phyloP scores from a whole-genome alignment of 75 land plant genomes.

The Cryptomeria japonica region DNA sequence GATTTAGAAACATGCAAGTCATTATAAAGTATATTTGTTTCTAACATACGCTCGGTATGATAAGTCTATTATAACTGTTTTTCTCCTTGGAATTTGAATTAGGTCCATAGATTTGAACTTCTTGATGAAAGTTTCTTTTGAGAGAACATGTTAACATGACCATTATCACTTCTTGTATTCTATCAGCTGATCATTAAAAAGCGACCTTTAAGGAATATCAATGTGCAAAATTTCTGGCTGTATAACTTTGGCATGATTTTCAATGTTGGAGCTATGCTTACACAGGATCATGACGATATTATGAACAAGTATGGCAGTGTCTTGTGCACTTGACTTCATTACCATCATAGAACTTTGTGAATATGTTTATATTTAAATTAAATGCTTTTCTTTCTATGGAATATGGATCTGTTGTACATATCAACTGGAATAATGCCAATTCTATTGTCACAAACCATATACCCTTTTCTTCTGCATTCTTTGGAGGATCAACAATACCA shows the following conservation, averaged over 20 bases:
- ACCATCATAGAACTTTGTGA: background rate
- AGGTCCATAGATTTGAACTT: too few relatives aligned
- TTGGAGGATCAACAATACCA: background rate
- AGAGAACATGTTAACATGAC: too few relatives aligned
- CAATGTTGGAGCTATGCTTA: conserved; percentile 67
- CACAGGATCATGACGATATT: conserved; percentile 81
- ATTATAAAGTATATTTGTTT: too few relatives aligned
- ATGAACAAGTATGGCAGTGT: conserved; percentile 49
- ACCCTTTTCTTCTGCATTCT: background rate
- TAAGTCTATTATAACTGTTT: too few relatives aligned
- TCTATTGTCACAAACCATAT: background rate
- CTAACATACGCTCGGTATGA: too few relatives aligned
- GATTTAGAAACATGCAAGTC: too few relatives aligned
- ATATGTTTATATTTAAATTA: background rate
- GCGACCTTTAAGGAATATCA: conserved; percentile 82
- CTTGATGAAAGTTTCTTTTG: too few relatives aligned
- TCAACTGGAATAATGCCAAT: background rate
- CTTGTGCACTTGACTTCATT: background rate
- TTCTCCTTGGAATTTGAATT: too few relatives aligned
- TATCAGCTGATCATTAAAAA: conserved; percentile 83
- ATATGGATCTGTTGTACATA: background rate
- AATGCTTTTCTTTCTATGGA: background rate
- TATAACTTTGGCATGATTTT: conserved; percentile 84
- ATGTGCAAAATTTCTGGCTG: conserved; percentile 94
- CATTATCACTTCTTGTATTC: too few relatives aligned